Conservation (phyloP, 768 basidiomycete species). For the Royoungia palumana region DNA sequence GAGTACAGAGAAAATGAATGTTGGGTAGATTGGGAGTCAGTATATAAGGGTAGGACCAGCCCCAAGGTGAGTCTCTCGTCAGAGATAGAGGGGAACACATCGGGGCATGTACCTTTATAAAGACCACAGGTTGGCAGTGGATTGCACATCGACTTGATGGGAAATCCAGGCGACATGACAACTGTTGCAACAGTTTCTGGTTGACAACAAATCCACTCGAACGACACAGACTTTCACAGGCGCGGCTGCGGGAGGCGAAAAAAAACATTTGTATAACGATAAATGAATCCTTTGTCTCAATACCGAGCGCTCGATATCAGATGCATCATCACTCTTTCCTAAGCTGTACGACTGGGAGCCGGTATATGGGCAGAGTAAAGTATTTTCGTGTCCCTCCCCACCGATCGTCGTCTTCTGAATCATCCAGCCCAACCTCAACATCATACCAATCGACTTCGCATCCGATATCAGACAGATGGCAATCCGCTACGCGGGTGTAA, state of each 20-base stretch:
- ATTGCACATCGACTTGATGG: background rate
- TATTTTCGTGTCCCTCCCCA: constrained; percentile 80
- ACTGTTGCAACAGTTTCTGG: constrained; percentile 1
- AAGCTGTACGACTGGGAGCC: constrained; percentile 52
- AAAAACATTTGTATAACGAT: too few relatives aligned
- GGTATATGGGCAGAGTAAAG: constrained; percentile 73
- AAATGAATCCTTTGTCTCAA: background rate
- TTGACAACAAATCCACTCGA: constrained; percentile 6
- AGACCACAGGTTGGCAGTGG: background rate
- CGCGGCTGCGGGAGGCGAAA: too few relatives aligned
- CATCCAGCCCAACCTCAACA: constrained; percentile 59
- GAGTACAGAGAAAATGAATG: too few relatives aligned
- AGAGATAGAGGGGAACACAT: background rate
- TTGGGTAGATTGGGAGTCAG: background rate
- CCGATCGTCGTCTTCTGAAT: constrained; percentile 44
- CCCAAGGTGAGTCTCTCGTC: constrained; percentile 6
- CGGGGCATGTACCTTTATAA: background rate
- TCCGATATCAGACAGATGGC: constrained; percentile 83
- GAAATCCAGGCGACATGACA: constrained; percentile 16
- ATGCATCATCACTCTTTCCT: constrained; percentile 11
- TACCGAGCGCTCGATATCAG: background rate
- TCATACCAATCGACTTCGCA: constrained; percentile 79
- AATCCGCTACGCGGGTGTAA: constrained; percentile 77
- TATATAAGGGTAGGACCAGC: constrained; percentile 18
- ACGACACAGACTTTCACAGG: too few relatives aligned